Evolutionary conservation across 768 basidiomycete species (phyloP).

Genomic region (Tubosaeta sp.): DNA sequence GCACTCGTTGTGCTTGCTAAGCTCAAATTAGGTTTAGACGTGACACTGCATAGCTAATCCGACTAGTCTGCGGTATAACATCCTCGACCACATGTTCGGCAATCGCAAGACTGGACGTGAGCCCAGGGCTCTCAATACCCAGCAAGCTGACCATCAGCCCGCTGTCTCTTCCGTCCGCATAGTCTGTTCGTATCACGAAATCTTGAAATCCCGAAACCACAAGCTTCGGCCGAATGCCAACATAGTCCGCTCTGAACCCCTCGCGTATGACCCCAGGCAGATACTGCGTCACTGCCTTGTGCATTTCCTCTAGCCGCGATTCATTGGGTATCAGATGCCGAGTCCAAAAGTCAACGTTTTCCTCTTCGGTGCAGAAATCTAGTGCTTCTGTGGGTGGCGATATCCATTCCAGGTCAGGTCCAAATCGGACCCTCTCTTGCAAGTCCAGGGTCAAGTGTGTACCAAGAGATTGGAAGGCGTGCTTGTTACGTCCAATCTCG

Average conservation of each 20-base stretch:
- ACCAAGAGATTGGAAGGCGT: slow-evolving; percentile 80
- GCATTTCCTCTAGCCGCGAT: slow-evolving; percentile 59
- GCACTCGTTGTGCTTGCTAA: slow-evolving; percentile 4
- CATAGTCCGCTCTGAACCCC: slow-evolving; percentile 76
- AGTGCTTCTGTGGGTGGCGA: slow-evolving; percentile 39
- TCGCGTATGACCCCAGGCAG: slow-evolving; percentile 58
- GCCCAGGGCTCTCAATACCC: slow-evolving; percentile 90
- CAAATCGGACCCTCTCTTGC: slow-evolving; percentile 81
- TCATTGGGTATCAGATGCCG: slow-evolving; percentile 61
- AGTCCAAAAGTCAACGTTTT: slow-evolving; percentile 73
- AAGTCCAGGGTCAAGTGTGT: slow-evolving; percentile 90
- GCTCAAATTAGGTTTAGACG: slow-evolving; percentile 15
- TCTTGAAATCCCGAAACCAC: slow-evolving; percentile 82
- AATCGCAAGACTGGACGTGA: slow-evolving; percentile 84
- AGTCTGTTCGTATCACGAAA: slow-evolving; percentile 69
- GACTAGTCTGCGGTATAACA: slow-evolving; percentile 25
- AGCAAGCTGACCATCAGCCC: slow-evolving; percentile 71
- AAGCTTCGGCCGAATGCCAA: slow-evolving; percentile 86
- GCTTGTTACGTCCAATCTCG: slow-evolving; percentile 48
- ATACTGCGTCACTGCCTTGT: slow-evolving; percentile 67
- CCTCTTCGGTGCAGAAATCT: slow-evolving; percentile 32
- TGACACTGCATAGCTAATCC: background rate
- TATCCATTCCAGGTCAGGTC: slow-evolving; percentile 91
- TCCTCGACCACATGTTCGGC: slow-evolving; percentile 77
- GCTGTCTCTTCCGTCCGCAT: slow-evolving; percentile 37